A percentile compares a stretch with the other conserved stretches of the same genome.
Evolutionary conservation across 208 protist species (phyloP).

Genomic region (Crithidia fasciculata): DNA sequence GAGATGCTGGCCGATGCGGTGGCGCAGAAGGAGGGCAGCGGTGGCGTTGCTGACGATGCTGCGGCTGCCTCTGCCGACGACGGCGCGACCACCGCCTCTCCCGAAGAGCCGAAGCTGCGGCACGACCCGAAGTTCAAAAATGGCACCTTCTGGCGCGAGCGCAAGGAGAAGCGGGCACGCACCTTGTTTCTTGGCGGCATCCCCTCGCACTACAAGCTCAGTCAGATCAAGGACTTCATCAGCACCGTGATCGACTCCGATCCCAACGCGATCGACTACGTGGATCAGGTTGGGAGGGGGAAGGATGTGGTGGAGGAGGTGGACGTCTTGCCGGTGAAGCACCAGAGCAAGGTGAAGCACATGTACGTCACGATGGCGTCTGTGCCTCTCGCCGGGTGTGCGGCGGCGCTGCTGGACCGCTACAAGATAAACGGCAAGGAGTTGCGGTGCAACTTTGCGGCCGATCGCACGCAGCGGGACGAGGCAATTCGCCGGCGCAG

Average conservation of each 20-base stretch:
- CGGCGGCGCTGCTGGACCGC: constrained; percentile 57
- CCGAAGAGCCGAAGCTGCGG: constrained; percentile 33
- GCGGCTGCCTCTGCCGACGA: neutral
- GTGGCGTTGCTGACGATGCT: neutral
- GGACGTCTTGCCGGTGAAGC: constrained; percentile 69
- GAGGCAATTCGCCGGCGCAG: constrained; percentile 62
- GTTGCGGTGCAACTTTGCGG: constrained; percentile 87
- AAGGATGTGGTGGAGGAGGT: constrained; percentile 64
- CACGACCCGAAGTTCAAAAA: constrained; percentile 86
- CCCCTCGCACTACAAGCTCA: constrained; percentile 53
- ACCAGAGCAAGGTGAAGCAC: constrained; percentile 61
- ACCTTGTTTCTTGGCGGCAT: constrained; percentile 88
- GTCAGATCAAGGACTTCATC: constrained; percentile 75
- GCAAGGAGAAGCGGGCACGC: constrained; percentile 77
- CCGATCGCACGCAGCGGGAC: constrained; percentile 78
- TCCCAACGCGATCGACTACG: constrained; percentile 29
- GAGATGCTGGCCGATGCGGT: constrained; percentile 24
- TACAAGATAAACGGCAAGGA: constrained; percentile 44
- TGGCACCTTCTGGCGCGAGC: constrained; percentile 86
- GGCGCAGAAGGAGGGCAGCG: constrained; percentile 8
- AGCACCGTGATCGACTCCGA: constrained; percentile 58
- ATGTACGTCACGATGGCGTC: constrained; percentile 81
- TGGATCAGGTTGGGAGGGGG: constrained; percentile 27
- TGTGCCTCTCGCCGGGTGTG: constrained; percentile 54
- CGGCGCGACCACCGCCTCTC: neutral